Conservation (phyloP, 1,284 basidiomycete species). For the Heterobasidion irregulare region DNA sequence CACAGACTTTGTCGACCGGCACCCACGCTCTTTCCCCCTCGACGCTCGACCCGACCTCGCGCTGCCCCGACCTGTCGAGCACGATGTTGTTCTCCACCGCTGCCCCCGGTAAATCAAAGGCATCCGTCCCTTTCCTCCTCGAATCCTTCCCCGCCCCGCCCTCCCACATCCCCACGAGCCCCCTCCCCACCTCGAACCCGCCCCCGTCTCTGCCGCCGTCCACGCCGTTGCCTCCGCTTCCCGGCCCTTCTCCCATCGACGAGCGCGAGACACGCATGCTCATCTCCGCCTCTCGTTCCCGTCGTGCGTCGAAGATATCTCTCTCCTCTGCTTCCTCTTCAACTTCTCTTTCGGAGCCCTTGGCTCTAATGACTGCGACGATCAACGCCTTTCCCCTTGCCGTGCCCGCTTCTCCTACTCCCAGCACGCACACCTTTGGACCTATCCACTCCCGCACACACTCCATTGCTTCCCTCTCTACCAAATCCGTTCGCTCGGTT, state of each 20-base stretch:
- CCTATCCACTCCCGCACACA: slow-evolving; percentile 9
- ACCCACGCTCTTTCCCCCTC: too few species aligned
- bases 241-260: slow-evolving; percentile 39
- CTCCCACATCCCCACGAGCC: slow-evolving; percentile 36
- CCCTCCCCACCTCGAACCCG: slow-evolving; percentile 23
- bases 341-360: slow-evolving; percentile 16
- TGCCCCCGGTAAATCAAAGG: slow-evolving; percentile 8
- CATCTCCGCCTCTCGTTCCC: slow-evolving; percentile 26
- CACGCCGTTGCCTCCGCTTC: slow-evolving; percentile 40
- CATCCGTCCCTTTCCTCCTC: slow-evolving; percentile 32
- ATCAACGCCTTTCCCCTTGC: slow-evolving; percentile 4
- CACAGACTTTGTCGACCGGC: neutral
- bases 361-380: slow-evolving; percentile 9
- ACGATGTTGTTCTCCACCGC: slow-evolving; percentile 8
- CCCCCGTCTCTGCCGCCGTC: slow-evolving; percentile 38
- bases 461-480: slow-evolving; percentile 14
- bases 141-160: slow-evolving; percentile 44
- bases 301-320: slow-evolving; percentile 23
- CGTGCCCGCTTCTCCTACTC: slow-evolving; percentile 11
- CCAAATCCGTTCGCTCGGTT: slow-evolving; percentile 20
- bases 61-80: too few species aligned
- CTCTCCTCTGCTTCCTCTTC: slow-evolving; percentile 23
- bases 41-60: too few species aligned
- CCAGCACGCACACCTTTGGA: slow-evolving; percentile 13
- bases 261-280: slow-evolving; percentile 34